Conservation (phyloP, 2,329 filamentous ascomycete genomes). For the Sphaerulina musiva region DNA sequence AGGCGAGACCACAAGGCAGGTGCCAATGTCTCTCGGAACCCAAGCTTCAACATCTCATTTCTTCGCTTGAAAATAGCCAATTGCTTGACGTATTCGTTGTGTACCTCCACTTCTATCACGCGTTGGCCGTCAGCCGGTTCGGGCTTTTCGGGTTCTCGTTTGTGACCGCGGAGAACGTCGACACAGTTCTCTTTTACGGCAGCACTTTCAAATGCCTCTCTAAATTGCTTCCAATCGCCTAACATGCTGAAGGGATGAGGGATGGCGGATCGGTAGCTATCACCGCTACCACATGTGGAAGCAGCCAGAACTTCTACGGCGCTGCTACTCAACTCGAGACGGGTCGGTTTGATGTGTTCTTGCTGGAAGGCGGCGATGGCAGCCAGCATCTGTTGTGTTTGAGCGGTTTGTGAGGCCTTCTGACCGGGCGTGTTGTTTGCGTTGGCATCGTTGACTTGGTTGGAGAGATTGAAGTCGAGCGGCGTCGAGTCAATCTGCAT, state of each 20-base stretch:
- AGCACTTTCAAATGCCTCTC: slow-evolving; percentile 27
- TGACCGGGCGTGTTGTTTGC: slow-evolving; percentile 4
- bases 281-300: slow-evolving; percentile 29
- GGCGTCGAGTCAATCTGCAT: slow-evolving; percentile 16
- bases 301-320: slow-evolving; percentile 29
- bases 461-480: slow-evolving; percentile 5
- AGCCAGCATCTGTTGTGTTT: slow-evolving; percentile 18
- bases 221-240: slow-evolving; percentile 27
- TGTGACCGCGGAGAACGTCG: slow-evolving; percentile 27
- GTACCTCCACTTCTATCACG: slow-evolving; percentile 25
- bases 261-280: slow-evolving; percentile 23
- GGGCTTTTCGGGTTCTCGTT: slow-evolving; percentile 27
- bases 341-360: slow-evolving; percentile 25
- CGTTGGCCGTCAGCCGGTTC: slow-evolving; percentile 9
- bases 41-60: slow-evolving; percentile 26
- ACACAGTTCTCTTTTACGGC: slow-evolving; percentile 30
- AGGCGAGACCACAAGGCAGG: slow-evolving; percentile 26
- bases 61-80: slow-evolving; percentile 31
- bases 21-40: slow-evolving; percentile 22
- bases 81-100: slow-evolving; percentile 33
- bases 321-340: slow-evolving; percentile 26
- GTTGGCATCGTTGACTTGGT: neutral
- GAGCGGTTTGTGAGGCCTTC: slow-evolving; percentile 9
- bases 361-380: slow-evolving; percentile 23
- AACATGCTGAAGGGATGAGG: slow-evolving; percentile 15